phyloP scores from a whole-genome alignment of 768 basidiomycete genomes.

The Daedalea quercina region DNA sequence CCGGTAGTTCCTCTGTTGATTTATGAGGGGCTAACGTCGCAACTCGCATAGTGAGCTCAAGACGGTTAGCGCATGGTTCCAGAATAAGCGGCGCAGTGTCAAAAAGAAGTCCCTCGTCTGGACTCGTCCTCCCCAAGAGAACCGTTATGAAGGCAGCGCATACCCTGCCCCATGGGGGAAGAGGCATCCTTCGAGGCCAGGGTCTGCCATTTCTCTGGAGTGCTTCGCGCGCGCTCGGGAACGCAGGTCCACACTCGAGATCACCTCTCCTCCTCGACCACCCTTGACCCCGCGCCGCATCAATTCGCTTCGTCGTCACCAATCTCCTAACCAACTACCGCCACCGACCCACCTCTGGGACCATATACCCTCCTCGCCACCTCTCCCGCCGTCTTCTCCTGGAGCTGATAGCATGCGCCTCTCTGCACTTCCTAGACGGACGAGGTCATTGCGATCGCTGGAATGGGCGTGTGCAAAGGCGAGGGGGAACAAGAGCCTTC shows the following conservation, averaged over 20 bases:
- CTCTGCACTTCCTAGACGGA: constrained; percentile 35
- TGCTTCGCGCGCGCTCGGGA: constrained; percentile 51
- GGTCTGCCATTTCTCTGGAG: constrained; percentile 40
- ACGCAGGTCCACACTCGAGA: constrained; percentile 14
- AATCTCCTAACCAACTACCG: background rate
- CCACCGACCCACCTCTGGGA: constrained; percentile 21
- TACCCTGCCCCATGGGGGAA: background rate
- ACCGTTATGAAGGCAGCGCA: background rate
- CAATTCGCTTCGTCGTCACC: constrained; percentile 2
- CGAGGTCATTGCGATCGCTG: constrained; percentile 45
- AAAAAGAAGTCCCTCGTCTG: constrained; percentile 25
- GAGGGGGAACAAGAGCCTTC: constrained; percentile 20
- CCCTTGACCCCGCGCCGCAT: constrained; percentile 16
- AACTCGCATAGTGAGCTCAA: constrained; percentile 33
- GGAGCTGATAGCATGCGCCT: constrained; percentile 35
- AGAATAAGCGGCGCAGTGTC: constrained; percentile 66
- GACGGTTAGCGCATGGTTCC: constrained; percentile 69
- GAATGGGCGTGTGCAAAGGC: constrained; percentile 69
- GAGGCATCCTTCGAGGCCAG: constrained; percentile 23
- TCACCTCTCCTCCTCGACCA: constrained; percentile 3
- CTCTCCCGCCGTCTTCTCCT: constrained; percentile 47
- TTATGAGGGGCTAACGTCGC: background rate
- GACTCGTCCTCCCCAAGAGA: background rate
- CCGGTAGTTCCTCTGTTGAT: background rate
- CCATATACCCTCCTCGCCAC: constrained; percentile 57